These are phyloP conservation scores for Camelina sativa DNA, from an alignment of 345 rosid species.

Conservation along the genomic window DNA sequence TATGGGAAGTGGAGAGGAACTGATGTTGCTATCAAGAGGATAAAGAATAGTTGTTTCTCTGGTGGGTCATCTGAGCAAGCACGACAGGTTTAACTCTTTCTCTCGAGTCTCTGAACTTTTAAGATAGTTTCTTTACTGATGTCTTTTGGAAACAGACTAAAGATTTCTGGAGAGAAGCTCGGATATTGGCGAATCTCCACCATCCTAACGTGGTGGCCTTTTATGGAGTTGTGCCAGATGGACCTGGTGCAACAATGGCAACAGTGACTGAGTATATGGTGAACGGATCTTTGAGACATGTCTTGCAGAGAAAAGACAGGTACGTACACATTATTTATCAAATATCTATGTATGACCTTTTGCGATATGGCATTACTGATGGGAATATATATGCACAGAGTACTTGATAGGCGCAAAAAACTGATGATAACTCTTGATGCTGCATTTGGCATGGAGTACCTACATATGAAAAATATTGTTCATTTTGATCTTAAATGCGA, in stretches of 20 bases:
- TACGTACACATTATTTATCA: conserved; percentile 27
- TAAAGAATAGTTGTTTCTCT: conserved; percentile 80
- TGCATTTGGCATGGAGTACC: conserved; percentile 97
- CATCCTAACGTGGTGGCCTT: conserved; percentile 96
- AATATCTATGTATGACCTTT: background rate
- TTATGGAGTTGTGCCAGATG: conserved; percentile 91
- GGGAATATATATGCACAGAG: conserved; percentile 47
- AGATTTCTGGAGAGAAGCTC: conserved; percentile 95
- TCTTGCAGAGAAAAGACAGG: conserved; percentile 71
- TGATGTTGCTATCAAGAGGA: conserved; percentile 92
- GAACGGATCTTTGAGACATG: conserved; percentile 85
- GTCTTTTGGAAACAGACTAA: conserved; percentile 51
- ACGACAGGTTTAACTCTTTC: conserved; percentile 56
- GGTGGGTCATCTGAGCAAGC: conserved; percentile 87
- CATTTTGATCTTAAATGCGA: conserved; percentile 99
- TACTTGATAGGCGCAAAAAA: conserved; percentile 78
- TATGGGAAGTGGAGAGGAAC: conserved; percentile 97
- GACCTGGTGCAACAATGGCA: conserved; percentile 87
- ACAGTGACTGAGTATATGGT: conserved; percentile 94
- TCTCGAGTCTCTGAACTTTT: conserved; percentile 2
- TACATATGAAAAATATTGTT: conserved; percentile 80
- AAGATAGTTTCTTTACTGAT: background rate
- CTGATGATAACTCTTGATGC: conserved; percentile 81
- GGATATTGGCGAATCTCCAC: conserved; percentile 83
- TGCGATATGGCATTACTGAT: conserved; percentile 7